These are phyloP conservation scores for Trichophyton rubrum DNA, from an alignment of 2,329 filamentous ascomycete genomes.

Conservation along the genomic window DNA sequence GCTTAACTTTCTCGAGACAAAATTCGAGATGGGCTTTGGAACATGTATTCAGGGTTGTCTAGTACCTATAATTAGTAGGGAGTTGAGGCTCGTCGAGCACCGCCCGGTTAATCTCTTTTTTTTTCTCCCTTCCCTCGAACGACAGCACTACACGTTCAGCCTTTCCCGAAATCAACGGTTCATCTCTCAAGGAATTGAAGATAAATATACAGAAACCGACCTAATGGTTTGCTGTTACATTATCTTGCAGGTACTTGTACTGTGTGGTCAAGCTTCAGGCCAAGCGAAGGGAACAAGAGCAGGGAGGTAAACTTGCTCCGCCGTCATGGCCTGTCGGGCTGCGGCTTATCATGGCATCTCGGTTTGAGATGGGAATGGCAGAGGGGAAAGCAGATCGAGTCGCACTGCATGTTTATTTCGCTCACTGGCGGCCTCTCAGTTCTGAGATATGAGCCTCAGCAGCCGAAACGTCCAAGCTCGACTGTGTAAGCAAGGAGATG, in stretches of 20 bases:
- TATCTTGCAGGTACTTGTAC: background rate
- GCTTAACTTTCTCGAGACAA: background rate
- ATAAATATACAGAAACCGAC: background rate
- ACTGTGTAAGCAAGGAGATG: background rate
- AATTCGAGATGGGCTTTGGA: background rate
- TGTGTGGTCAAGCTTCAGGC: background rate
- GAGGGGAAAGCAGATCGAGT: background rate
- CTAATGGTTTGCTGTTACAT: background rate
- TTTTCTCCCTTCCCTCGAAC: no score
- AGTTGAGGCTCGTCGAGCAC: background rate
- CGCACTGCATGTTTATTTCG: background rate
- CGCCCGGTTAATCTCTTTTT: background rate
- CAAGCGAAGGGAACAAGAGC: background rate
- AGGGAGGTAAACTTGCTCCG: background rate
- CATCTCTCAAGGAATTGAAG: background rate
- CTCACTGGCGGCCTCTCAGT: background rate
- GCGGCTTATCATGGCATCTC: background rate
- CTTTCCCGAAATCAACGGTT: background rate
- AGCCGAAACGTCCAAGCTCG: background rate
- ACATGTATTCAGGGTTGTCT: background rate
- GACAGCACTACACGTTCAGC: background rate
- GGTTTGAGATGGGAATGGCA: background rate
- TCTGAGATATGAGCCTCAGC: background rate
- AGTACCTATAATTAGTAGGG: background rate
- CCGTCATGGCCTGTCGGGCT: no score